phyloP scores from a whole-genome alignment of 805 yeast species.

The Yamadazyma insecticola region DNA sequence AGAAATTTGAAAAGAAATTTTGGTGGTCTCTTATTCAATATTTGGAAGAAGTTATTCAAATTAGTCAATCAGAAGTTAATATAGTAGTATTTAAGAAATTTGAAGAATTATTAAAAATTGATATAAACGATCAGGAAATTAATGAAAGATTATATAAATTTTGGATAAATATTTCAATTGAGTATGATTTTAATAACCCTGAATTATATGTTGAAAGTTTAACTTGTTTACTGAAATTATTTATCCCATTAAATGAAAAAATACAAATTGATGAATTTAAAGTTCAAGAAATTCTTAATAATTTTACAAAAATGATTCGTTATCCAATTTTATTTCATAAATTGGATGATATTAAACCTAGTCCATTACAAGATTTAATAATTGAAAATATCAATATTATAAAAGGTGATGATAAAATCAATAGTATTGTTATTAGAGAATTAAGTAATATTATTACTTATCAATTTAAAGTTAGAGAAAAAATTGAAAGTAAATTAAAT shows the following conservation, averaged over 20 bases:
- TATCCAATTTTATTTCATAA: slow-evolving; percentile 67
- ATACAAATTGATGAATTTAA: slow-evolving; percentile 29
- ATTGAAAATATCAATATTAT: slow-evolving; percentile 42
- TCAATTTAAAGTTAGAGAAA: slow-evolving; percentile 58
- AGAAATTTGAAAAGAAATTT: slow-evolving; percentile 18
- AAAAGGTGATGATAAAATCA: slow-evolving; percentile 25
- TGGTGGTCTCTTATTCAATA: slow-evolving; percentile 60
- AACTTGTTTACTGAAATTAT: slow-evolving; percentile 49
- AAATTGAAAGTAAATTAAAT: slow-evolving; percentile 51
- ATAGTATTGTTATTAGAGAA: slow-evolving; percentile 48
- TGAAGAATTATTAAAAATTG: slow-evolving; percentile 39
- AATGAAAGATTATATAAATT: slow-evolving; percentile 41
- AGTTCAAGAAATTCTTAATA: slow-evolving; percentile 49
- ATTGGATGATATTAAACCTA: slow-evolving; percentile 46
- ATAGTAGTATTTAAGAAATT: slow-evolving; percentile 52
- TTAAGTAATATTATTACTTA: slow-evolving; percentile 48
- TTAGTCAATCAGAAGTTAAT: slow-evolving; percentile 49
- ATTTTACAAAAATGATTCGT: slow-evolving; percentile 61
- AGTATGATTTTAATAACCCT: slow-evolving; percentile 38
- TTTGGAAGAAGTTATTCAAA: slow-evolving; percentile 33
- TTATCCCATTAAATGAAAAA: slow-evolving; percentile 42
- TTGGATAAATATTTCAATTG: slow-evolving; percentile 42
- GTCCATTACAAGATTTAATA: slow-evolving; percentile 61
- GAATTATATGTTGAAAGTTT: slow-evolving; percentile 55
- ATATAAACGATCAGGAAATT: slow-evolving; percentile 11